Conservation (phyloP, 495 filamentous ascomycete species). For the Lasiosphaeriaceae sp. region DNA sequence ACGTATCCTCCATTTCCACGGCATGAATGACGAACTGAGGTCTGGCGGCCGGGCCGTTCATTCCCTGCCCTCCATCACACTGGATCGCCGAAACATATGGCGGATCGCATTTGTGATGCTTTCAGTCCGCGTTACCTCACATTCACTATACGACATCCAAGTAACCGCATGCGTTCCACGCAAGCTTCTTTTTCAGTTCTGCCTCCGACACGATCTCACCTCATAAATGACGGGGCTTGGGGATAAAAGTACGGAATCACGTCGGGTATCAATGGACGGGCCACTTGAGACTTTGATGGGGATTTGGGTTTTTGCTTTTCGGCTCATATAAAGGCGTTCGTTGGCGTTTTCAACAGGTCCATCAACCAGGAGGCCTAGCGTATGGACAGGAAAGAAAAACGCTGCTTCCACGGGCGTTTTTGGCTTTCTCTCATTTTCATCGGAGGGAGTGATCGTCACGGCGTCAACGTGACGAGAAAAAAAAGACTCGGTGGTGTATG, state of each 20-base stretch:
- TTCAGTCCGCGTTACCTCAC: background rate
- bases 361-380: slow-evolving; percentile 5
- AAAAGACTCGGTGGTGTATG: background rate
- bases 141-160: slow-evolving; percentile 3
- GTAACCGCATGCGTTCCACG: background rate
- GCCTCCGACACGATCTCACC: slow-evolving; percentile 1
- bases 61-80: slow-evolving; percentile 1
- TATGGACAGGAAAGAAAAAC: slow-evolving; percentile 2
- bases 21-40: slow-evolving; percentile 6
- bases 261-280: background rate
- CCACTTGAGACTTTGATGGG: background rate
- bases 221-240: slow-evolving; percentile 2
- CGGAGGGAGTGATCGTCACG: background rate
- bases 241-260: slow-evolving; percentile 2
- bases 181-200: background rate
- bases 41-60: background rate
- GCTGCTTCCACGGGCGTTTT: background rate
- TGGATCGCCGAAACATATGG: background rate
- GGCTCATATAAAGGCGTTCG: slow-evolving; percentile 15
- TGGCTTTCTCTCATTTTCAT: background rate
- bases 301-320: background rate
- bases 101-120: no score
- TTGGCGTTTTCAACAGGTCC: background rate
- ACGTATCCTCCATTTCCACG: slow-evolving; percentile 8
- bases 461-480: background rate